Evolutionary conservation across 1,284 basidiomycete genomes (phyloP), one percentile per base, ranked within the genome.

Genomic region (Puccinia polysora): DNA sequence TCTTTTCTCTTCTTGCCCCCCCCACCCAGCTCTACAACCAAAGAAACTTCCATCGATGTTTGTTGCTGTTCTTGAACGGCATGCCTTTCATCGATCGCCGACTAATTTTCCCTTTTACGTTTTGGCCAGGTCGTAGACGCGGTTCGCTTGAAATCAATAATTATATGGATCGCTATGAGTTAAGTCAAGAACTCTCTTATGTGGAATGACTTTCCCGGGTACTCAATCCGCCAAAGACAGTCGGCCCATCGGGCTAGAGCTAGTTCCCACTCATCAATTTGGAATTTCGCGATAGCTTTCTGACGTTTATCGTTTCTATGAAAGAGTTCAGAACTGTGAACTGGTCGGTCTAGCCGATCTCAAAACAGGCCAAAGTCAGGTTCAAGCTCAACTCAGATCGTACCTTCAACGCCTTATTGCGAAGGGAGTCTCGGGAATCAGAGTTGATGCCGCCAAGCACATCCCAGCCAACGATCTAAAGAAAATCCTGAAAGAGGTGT

Each of bases 311-410:
- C n/a, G n/a, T n/a, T n/a, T n/a, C n/a, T n/a, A n/a, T 25, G 43
- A 47, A 38, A 70, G 68, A 38, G 58, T 70, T 5, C 68, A 70
- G 40, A 70, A 70, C 38, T 70, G 68, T 50, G 68, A 70, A 52
- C 30, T 70, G 8, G 43, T 70, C n/a, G 68, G 68, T 5, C 25
- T 70, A 8, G 68, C 68, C 28, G 56, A 70, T 52, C 23, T 70
- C 23, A 50, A 43, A 18, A 70, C 58, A 14, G n/a, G 23, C 3
- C 43, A 56, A 7, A 18, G 23, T 2, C 47, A 60, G 6, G 68
- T 70, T 4, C 68, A 59, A 52, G 10, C 15, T 10, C 25, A 23
- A 38, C 30, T 62, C n/a, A 36, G 36, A 12, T 14, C 14, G 6
- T 70, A 70, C 40, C 36, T 70, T 3, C 20, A 32, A 4, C 23